Base-by-base conservation (phyloP, 2,329 filamentous ascomycete genomes). In the Cryphonectria parasitica region DNA sequence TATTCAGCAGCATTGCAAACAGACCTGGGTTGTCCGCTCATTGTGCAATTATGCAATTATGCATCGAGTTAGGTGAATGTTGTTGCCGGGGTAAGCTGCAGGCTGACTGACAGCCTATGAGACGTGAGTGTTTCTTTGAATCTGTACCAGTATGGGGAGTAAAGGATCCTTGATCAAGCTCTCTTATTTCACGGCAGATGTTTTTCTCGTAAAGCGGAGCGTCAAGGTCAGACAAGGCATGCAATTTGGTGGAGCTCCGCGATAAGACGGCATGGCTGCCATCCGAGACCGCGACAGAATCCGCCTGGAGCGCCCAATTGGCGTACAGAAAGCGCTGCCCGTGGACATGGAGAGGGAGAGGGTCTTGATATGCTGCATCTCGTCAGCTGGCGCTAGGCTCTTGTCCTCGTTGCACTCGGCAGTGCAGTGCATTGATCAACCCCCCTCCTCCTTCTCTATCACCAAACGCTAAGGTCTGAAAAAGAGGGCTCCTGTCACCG, bases 181-280 rank as follows among this genome's bases (percentile, higher is more conserved):
- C 19, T 6, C 34, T 58, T 28, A 28, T 56, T 34, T 58, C 54
- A 39, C 34, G 17, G 34, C 31, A 61, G 58, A 36, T n/a, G 17
- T n/a, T 31, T 19, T 61, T 36, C 17, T 36, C 22, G 58, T 36
- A 34, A 41, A 39, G 58, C 58, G 58, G 58, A 22, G 34, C 17
- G n/a, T 19, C 19, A n/a, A 22, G 13, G 11, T 34, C 43, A n/a
- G 65, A 19, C 13, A 22, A 3, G 11, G 36, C 15, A 17, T 45
- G 52, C 34, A 58, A 10, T 19, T 2, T 7, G 64, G 52, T 41
- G 49, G 64, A 34, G 36, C 25, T 56, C 34, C 64, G 54, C 52
- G 52, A 66, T 66, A 66, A 66, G 64, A 58, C 36, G 52, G 64
- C 34, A 36, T 19, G 52, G n/a, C n/a, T 41, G 54, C 15, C 65